A percentile compares a stretch with the other conserved stretches of the same genome.
Evolutionary conservation across 2,329 filamentous ascomycete genomes (phyloP).

Genomic region (Curvularia sp.): DNA sequence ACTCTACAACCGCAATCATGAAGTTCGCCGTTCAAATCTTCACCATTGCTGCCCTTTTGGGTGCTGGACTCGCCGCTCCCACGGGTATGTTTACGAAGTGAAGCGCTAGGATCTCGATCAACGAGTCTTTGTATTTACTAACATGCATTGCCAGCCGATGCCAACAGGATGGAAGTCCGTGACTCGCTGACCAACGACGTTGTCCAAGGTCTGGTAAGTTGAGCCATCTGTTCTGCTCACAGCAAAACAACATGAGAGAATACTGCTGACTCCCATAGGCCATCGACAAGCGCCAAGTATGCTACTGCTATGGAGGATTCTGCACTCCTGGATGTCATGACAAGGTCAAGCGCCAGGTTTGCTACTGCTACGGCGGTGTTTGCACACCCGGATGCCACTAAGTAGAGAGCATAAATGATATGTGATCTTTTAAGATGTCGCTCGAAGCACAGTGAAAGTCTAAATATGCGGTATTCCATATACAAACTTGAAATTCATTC

Average conservation of each 20-base stretch:
- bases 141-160: not conserved
- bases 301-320: slow-evolving; percentile 9
- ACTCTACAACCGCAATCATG: not conserved
- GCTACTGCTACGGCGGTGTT: slow-evolving; percentile 8
- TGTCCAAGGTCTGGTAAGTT: not conserved
- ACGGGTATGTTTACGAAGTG: not conserved
- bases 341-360: slow-evolving; percentile 4
- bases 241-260: not conserved
- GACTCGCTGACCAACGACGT: not conserved
- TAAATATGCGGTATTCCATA: not conserved
- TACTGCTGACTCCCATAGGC: not conserved
- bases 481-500: not conserved
- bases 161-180: slow-evolving; percentile 4
- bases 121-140: not conserved
- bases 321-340: slow-evolving; percentile 3
- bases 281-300: slow-evolving; percentile 3
- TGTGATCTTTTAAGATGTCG: not conserved
- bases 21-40: slow-evolving; percentile 5
- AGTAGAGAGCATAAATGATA: not conserved
- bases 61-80: slow-evolving; percentile 1
- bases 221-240: not conserved
- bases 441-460: not conserved
- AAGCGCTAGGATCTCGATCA: not conserved
- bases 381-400: slow-evolving; percentile 6
- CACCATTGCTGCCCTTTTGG: slow-evolving; percentile 6